Base-by-base conservation (phyloP, 1,284 basidiomycete species). In the Tilletia horrida region DNA sequence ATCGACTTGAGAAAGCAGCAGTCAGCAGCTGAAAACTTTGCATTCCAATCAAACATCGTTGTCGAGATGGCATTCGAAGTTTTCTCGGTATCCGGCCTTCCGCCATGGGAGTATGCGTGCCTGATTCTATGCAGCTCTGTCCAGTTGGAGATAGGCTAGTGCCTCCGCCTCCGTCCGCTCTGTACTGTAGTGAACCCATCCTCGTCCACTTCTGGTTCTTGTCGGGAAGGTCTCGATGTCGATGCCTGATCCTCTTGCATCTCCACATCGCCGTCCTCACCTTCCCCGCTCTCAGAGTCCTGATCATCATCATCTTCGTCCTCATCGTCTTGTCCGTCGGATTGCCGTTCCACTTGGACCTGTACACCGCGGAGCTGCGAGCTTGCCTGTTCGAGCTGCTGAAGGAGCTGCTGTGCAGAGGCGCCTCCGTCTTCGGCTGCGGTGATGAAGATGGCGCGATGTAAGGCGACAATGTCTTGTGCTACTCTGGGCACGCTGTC, bases 111-210 rank as follows among this genome's bases (percentile, higher is more conserved):
- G n/a, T n/a, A n/a, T n/a, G n/a, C n/a, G n/a, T n/a, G n/a, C n/a
- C n/a, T n/a, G n/a, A n/a, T n/a, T n/a, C n/a, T n/a, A n/a, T n/a
- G n/a, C n/a, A n/a, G n/a, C n/a, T n/a, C n/a, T n/a, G n/a, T n/a
- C n/a, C n/a, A n/a, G n/a, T n/a, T n/a, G n/a, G n/a, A n/a, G n/a
- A n/a, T n/a, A n/a, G n/a, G 21, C 11, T 52, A 59, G 25, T 21
- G 50, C 21, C 55, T 59, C 27, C 55, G 27, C 55, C 55, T 25
- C 21, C 29, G 55, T 29, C 27, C 14, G 29, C 27, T 31, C 27
- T 29, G 55, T 3, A 81, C 78, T 9, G 76, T 80, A 62, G 75
- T 75, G 63, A 78, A 78, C 7, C 76, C 76, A 55, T 78, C 76
- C 63, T 78, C 74, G 31, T 78, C 76, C 3, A 78, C 63, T 42